These are phyloP conservation scores for Populus deltoides DNA, from an alignment of 345 rosid genomes.

Conservation along the genomic window DNA sequence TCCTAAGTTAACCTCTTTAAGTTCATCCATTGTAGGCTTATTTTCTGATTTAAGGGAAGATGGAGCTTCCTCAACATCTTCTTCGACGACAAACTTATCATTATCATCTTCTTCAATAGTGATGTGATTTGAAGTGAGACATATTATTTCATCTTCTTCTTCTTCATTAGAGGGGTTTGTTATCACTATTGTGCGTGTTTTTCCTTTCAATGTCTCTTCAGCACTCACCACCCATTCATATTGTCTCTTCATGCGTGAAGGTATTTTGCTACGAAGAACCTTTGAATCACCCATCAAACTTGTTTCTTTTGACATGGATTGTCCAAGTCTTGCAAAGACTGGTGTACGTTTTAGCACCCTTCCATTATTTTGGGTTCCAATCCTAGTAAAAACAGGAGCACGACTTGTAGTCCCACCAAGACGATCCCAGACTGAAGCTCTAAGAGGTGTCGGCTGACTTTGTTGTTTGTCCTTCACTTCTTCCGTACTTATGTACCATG, in stretches of 20 bases:
- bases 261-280: no score
- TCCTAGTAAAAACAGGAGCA: no score
- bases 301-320: no score
- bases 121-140: background rate
- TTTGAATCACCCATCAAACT: no score
- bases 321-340: background rate
- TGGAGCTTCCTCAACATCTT: background rate
- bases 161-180: background rate
- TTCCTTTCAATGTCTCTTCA: background rate
- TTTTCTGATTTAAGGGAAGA: background rate
- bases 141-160: background rate
- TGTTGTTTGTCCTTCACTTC: background rate
- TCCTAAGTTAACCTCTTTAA: constrained; percentile 1
- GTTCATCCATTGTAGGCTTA: background rate
- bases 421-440: background rate
- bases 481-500: background rate
- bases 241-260: background rate
- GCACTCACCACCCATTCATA: no score
- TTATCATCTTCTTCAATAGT: background rate
- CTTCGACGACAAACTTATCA: background rate
- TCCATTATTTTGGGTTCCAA: background rate
- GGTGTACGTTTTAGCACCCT: background rate
- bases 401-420: background rate
- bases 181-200: background rate
- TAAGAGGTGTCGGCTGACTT: background rate